Evolutionary conservation across 768 basidiomycete genomes (phyloP).

Genomic region (Termitomyces sp.): DNA sequence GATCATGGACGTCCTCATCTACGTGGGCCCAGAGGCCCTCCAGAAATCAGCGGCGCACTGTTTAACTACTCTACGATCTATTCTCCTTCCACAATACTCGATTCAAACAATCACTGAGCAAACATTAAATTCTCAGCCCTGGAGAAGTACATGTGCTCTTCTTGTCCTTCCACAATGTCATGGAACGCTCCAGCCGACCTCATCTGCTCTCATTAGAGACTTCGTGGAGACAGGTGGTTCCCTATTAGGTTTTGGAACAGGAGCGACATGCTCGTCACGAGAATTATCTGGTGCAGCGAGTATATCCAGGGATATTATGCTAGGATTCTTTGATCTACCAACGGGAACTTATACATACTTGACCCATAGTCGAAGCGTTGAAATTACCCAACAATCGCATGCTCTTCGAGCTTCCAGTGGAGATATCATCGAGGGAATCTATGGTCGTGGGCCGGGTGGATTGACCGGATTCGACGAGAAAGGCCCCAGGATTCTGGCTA

Average conservation of each 20-base stretch:
- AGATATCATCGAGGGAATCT: constrained; percentile 23
- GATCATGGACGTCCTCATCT: constrained; percentile 72
- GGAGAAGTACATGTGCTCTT: constrained; percentile 70
- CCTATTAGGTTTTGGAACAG: constrained; percentile 62
- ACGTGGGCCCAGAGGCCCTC: constrained; percentile 56
- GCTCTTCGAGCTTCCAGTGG: constrained; percentile 18
- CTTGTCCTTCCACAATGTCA: constrained; percentile 71
- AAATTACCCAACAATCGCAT: constrained; percentile 8
- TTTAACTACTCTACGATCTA: constrained; percentile 39
- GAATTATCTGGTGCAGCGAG: constrained; percentile 16
- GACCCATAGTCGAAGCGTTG: constrained; percentile 10
- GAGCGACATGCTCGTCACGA: constrained; percentile 37
- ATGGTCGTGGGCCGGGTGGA: constrained; percentile 17
- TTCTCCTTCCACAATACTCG: constrained; percentile 72
- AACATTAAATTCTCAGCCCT: constrained; percentile 63
- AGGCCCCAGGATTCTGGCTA: constrained; percentile 25
- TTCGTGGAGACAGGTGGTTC: constrained; percentile 67
- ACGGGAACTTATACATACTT: constrained; percentile 26
- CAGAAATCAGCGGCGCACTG: constrained; percentile 38
- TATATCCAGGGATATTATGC: constrained; percentile 21
- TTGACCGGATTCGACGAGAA: constrained; percentile 27
- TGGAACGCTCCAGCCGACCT: constrained; percentile 31
- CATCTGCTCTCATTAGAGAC: constrained; percentile 42
- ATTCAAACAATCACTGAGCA: constrained; percentile 63
- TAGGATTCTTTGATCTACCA: constrained; percentile 31